Evolutionary conservation across 441 rosid genomes (phyloP), one percentile per base, ranked within the genome.

Genomic region (Populus hybrid): DNA sequence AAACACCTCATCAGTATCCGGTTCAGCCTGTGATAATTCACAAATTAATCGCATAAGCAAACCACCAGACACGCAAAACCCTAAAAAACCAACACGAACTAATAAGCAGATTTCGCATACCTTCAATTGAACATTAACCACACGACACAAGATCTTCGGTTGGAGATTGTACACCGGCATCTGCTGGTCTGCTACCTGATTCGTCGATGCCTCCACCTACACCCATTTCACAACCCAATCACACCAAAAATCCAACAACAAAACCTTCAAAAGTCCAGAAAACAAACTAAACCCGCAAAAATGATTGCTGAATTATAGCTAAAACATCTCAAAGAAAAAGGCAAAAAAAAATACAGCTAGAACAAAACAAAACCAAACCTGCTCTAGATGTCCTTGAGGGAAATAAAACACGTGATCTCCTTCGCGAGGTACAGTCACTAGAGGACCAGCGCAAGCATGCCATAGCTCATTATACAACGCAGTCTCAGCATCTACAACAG

Each of bases 361-460:
- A 30, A 30, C 32, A 20, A 12, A 46, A 77, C 32, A 12, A 71
- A 23, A 12, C 4, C 20, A 66, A 79, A 94, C 98, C 95, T 96
- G 98, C 84, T 96, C 98, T 80, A 96, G 90, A 84, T 96, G 99
- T 57, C 98, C 99, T 75, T 94, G 99, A 70, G 98, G 98, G 78
- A 96, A 96, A 83, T 96, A 96, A 79, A 86, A 94, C 26, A 96
- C 99, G 34, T 85, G 95, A 82, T 96, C 98, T 23, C 85, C 81
- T 84, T 89, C 89, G 24, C 97, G 90, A 63, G 99, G 98, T 20
- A 96, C 99, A 16, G 95, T 93, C 21, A 96, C 99, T 24, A 96
- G 83, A 79, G 99, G 98, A 78, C 99, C 98, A 3, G 98, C 99
- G 82, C 99, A 96, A n/a, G 98, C 96, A 82, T 96, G 93, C 98